Percentiles rank a stretch among this genome's conserved stretches.
phyloP scores from a whole-genome alignment of 129 eudicot genomes.

The Sambucus nigra region DNA sequence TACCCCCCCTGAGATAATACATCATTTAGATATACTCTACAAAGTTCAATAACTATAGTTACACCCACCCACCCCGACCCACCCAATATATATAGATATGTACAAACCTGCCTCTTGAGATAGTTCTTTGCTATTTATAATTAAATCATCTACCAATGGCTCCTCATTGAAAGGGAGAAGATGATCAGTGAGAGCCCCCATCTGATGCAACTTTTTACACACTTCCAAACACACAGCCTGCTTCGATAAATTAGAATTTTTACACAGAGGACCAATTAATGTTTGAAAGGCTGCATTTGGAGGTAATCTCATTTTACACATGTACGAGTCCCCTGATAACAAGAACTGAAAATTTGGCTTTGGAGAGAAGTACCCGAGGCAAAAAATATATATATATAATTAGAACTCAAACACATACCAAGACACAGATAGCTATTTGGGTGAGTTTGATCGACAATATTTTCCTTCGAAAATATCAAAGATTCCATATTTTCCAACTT shows the following conservation, averaged over 20 bases:
- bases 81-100: not conserved
- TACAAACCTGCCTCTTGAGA: constrained; percentile 48
- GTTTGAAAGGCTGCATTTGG: constrained; percentile 53
- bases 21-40: too few relatives aligned
- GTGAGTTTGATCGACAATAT: too few relatives aligned
- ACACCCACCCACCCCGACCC: too few relatives aligned
- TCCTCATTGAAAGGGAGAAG: constrained; percentile 39
- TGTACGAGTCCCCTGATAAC: constrained; percentile 24
- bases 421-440: too few relatives aligned
- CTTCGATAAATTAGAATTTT: constrained; percentile 29
- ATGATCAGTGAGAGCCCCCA: constrained; percentile 57
- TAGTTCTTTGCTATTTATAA: constrained; percentile 16
- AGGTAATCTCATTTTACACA: constrained; percentile 50
- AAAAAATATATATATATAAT: constrained; percentile 2
- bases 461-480: too few relatives aligned
- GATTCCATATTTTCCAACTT: too few relatives aligned
- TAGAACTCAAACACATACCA: too few relatives aligned
- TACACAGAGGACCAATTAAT: constrained; percentile 37
- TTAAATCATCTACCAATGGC: constrained; percentile 21
- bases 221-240: constrained; percentile 75
- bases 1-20: too few relatives aligned
- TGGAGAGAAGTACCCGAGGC: constrained; percentile 32
- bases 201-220: constrained; percentile 56
- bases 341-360: constrained; percentile 42
- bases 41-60: too few relatives aligned